These are phyloP conservation scores for Serendipita sp. DNA, from an alignment of 768 basidiomycete species.

Conservation along the genomic window DNA sequence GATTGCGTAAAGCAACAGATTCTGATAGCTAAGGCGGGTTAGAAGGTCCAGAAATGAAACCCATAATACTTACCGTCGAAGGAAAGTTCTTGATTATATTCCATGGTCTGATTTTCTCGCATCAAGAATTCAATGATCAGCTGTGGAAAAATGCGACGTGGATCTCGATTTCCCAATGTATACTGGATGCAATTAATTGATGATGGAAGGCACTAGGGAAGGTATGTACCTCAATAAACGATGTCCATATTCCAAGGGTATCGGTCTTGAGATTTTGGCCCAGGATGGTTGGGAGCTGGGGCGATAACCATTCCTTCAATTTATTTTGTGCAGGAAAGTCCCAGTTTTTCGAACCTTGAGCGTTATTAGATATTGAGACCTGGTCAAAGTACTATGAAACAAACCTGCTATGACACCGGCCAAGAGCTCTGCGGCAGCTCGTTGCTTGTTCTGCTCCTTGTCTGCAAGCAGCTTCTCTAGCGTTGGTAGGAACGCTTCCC, in stretches of 20 bases:
- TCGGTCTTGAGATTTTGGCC: conserved; percentile 63
- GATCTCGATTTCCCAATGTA: conserved; percentile 62
- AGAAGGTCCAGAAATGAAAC: neutral
- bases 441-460: conserved; percentile 71
- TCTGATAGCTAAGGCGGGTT: conserved; percentile 32
- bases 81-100: conserved; percentile 69
- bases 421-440: conserved; percentile 71
- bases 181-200: conserved; percentile 29
- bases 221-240: conserved; percentile 47
- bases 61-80: conserved; percentile 34
- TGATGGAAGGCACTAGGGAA: neutral
- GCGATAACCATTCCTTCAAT: conserved; percentile 70
- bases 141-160: conserved; percentile 48
- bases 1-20: conserved; percentile 49
- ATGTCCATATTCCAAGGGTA: conserved; percentile 61
- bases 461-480: conserved; percentile 47
- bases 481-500: conserved; percentile 41
- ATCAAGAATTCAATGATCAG: conserved; percentile 62
- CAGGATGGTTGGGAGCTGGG: conserved; percentile 48
- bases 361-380: conserved; percentile 12
- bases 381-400: conserved; percentile 1
- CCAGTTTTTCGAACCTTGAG: conserved; percentile 74
- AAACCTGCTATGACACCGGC: conserved; percentile 53
- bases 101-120: conserved; percentile 42
- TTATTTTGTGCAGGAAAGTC: conserved; percentile 43